Percentiles rank a stretch among this genome's conserved stretches.
phyloP scores from a whole-genome alignment of 1,139 yeast species.

The Scheffersomyces segobiensis region DNA sequence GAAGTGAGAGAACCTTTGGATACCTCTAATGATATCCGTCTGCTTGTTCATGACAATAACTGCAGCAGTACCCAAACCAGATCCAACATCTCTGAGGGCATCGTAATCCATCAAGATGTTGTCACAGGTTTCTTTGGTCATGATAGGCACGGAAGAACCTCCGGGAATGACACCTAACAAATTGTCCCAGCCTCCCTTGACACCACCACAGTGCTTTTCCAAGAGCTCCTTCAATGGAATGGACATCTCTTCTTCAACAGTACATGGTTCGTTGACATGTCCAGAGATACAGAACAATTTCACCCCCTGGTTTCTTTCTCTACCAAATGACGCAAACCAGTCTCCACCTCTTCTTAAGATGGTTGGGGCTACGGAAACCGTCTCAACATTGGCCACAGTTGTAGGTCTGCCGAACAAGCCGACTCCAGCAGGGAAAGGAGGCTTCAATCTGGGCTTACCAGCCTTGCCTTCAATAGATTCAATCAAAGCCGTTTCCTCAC shows the following conservation, averaged over 20 bases:
- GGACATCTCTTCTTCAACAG: conserved; percentile 92
- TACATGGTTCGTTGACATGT: conserved; percentile 87
- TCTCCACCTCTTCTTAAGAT: conserved; percentile 85
- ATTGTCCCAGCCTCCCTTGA: conserved; percentile 90
- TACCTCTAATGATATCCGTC: conserved; percentile 80
- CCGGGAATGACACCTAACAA: conserved; percentile 85
- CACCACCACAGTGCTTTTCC: conserved; percentile 88
- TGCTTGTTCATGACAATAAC: conserved; percentile 87
- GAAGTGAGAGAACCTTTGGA: conserved; percentile 78
- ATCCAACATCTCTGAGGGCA: conserved; percentile 78
- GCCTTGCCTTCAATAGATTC: conserved; percentile 90
- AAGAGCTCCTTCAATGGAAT: conserved; percentile 77
- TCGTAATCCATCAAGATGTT: conserved; percentile 82
- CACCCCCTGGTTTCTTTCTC: conserved; percentile 81
- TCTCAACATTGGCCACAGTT: conserved; percentile 86
- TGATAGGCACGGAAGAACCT: conserved; percentile 81
- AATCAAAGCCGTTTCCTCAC: conserved; percentile 86
- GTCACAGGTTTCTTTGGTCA: conserved; percentile 67
- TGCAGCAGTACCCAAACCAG: conserved; percentile 90
- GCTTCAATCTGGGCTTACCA: conserved; percentile 89
- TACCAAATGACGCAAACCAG: conserved; percentile 81
- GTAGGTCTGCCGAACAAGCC: conserved; percentile 90
- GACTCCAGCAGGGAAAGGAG: conserved; percentile 93
- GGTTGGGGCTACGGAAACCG: conserved; percentile 86
- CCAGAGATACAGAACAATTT: conserved; percentile 85